Conservation (phyloP, 2,329 filamentous ascomycete genomes). For the Ilyonectria destructans region DNA sequence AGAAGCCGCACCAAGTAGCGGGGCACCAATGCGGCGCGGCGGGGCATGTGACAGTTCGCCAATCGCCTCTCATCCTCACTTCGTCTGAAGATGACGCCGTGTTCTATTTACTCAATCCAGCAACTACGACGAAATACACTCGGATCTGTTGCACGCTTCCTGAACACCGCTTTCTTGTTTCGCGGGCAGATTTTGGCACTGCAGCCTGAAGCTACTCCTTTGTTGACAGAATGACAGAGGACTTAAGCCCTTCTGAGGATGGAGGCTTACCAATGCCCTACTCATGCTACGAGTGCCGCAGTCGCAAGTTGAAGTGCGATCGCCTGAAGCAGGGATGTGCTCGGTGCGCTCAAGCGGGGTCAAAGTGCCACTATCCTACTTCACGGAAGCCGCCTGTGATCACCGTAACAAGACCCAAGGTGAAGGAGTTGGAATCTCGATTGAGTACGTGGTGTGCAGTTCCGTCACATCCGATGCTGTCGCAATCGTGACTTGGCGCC, state of each 20-base stretch:
- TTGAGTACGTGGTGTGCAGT: slow-evolving; percentile 39
- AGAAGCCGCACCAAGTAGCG: not conserved
- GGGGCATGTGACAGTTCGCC: slow-evolving; percentile 14
- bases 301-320: slow-evolving; percentile 52
- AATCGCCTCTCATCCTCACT: not conserved
- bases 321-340: slow-evolving; percentile 45
- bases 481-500: not conserved
- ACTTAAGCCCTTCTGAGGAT: not conserved
- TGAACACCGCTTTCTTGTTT: not conserved
- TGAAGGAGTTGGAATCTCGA: slow-evolving; percentile 49
- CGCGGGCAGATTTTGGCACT: not conserved
- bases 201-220: not conserved
- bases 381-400: slow-evolving; percentile 45
- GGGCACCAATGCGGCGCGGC: not conserved
- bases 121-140: not conserved
- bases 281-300: slow-evolving; percentile 49
- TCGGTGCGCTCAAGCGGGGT: slow-evolving; percentile 43
- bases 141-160: not conserved
- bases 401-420: slow-evolving; percentile 45
- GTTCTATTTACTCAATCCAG: not conserved
- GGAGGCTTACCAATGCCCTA: slow-evolving; percentile 39
- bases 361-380: slow-evolving; percentile 49
- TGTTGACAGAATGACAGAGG: slow-evolving; percentile 33
- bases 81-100: not conserved
- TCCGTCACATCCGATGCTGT: not conserved